A percentile compares a stretch with the other conserved stretches of the same genome.
Evolutionary conservation across 1,284 basidiomycete species (phyloP).

Genomic region (Cutaneotrichosporon cavernicola): DNA sequence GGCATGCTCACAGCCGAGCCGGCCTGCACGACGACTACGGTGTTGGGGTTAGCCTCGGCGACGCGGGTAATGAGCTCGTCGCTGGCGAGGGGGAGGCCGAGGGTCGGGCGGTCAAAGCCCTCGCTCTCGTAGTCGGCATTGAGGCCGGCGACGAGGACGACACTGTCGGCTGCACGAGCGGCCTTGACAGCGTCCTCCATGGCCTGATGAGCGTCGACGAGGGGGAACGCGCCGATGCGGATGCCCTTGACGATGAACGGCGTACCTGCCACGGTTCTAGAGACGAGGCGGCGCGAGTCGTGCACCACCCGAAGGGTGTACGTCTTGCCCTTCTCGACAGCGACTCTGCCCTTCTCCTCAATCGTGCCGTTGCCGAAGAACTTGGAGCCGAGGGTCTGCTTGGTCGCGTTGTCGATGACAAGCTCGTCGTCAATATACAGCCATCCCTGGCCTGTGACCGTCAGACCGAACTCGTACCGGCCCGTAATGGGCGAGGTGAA

Average conservation of each 20-base stretch:
- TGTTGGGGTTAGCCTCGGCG: constrained; percentile 64
- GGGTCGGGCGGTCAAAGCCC: constrained; percentile 48
- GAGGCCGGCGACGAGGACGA: constrained; percentile 64
- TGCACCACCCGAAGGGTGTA: constrained; percentile 32
- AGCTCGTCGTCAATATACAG: constrained; percentile 64
- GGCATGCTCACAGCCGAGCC: constrained; percentile 71
- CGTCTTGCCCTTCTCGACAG: constrained; percentile 33
- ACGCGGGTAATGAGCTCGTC: constrained; percentile 70
- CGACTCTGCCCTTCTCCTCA: constrained; percentile 26
- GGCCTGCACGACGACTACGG: constrained; percentile 74
- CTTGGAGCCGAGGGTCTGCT: constrained; percentile 16
- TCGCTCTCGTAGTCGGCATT: constrained; percentile 57
- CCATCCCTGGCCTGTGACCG: constrained; percentile 37
- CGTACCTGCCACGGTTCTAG: constrained; percentile 64
- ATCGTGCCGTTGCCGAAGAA: constrained; percentile 34
- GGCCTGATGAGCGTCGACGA: constrained; percentile 60
- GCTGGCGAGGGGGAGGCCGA: constrained; percentile 51
- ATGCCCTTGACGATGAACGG: constrained; percentile 61
- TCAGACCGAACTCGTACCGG: constrained; percentile 37
- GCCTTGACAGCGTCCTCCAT: constrained; percentile 62
- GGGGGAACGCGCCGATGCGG: constrained; percentile 51
- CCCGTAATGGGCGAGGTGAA: constrained; percentile 32
- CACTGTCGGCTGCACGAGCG: constrained; percentile 61
- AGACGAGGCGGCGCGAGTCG: constrained; percentile 50
- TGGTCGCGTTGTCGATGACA: constrained; percentile 67